Conservation (phyloP, 1,139 yeast genomes). For the Debaryomycetaceae sp. region DNA sequence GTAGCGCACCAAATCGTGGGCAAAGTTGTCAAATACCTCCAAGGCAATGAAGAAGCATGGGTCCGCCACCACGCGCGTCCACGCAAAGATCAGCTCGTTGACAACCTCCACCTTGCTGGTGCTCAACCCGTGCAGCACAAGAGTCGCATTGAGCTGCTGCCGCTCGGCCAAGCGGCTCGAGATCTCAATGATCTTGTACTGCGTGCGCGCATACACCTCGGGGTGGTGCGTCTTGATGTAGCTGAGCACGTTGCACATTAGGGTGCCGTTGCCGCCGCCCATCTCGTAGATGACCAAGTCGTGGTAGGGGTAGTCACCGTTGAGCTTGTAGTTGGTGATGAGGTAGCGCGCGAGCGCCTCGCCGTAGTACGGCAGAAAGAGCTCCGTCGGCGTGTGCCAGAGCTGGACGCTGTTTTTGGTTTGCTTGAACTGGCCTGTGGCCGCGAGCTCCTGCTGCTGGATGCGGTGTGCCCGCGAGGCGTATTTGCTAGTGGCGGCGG, state of each 20-base stretch:
- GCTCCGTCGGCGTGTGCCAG: conserved; percentile 90
- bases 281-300: conserved; percentile 76
- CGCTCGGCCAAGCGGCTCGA: conserved; percentile 63
- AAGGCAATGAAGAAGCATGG: conserved; percentile 79
- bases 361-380: conserved; percentile 80
- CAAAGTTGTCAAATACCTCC: conserved; percentile 81
- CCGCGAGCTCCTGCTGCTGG: conserved; percentile 24
- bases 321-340: conserved; percentile 62
- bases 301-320: conserved; percentile 54
- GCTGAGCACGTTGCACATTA: conserved; percentile 74
- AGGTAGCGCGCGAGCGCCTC: conserved; percentile 77
- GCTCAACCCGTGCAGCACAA: conserved; percentile 38
- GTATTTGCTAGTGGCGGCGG: conserved; percentile 10
- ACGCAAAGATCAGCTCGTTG: conserved; percentile 72
- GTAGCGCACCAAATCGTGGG: conserved; percentile 78
- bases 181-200: conserved; percentile 75
- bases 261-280: conserved; percentile 90
- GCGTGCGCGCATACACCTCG: conserved; percentile 63
- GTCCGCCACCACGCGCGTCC: conserved; percentile 60
- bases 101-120: conserved; percentile 54
- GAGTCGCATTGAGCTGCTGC: conserved; percentile 45
- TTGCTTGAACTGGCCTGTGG: conserved; percentile 13
- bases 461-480: conserved; percentile 33
- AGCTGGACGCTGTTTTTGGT: conserved; percentile 53
- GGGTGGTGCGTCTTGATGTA: conserved; percentile 63